A percentile compares a stretch with the other conserved stretches of the same genome.
Evolutionary conservation across 352 stramenopile genomes (phyloP).

Genomic region (Globisporangium iwayamae): DNA sequence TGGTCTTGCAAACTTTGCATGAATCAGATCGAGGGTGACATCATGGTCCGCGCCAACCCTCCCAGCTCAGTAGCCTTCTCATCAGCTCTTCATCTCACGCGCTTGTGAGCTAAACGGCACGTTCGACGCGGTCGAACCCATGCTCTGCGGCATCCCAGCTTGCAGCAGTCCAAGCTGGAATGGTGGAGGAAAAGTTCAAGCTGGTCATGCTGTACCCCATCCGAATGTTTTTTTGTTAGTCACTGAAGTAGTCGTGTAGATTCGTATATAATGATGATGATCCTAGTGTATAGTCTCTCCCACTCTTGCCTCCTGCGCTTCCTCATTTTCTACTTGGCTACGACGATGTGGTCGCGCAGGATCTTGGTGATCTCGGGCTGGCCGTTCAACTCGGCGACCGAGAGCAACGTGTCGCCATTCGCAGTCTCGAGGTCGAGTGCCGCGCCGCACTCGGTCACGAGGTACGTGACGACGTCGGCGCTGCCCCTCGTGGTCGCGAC

Average conservation of each 20-base stretch:
- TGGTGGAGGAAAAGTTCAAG: too few relatives aligned
- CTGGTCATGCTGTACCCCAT: too few relatives aligned
- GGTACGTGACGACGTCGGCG: neutral
- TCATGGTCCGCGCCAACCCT: too few relatives aligned
- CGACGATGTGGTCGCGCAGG: constrained; percentile 5
- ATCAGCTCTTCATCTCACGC: too few relatives aligned
- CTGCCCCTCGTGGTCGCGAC: constrained; percentile 7
- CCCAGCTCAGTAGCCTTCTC: too few relatives aligned
- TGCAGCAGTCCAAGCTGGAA: too few relatives aligned
- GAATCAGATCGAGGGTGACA: too few relatives aligned
- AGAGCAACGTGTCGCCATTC: constrained; percentile 10
- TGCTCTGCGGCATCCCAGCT: too few relatives aligned
- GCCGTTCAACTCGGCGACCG: neutral
- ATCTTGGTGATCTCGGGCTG: constrained; percentile 8
- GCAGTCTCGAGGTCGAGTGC: constrained; percentile 2
- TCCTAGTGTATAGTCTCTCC: neutral
- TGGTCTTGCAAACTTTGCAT: too few relatives aligned
- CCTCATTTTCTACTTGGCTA: neutral
- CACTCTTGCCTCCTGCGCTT: neutral
- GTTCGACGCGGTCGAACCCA: too few relatives aligned
- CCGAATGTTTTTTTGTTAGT: too few relatives aligned
- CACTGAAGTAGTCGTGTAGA: neutral
- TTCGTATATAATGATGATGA: constrained; percentile 1
- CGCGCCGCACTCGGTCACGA: constrained; percentile 7
- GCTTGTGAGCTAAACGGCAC: too few relatives aligned